Conservation (phyloP, 352 stramenopile genomes). For the Pythium periplocum region DNA sequence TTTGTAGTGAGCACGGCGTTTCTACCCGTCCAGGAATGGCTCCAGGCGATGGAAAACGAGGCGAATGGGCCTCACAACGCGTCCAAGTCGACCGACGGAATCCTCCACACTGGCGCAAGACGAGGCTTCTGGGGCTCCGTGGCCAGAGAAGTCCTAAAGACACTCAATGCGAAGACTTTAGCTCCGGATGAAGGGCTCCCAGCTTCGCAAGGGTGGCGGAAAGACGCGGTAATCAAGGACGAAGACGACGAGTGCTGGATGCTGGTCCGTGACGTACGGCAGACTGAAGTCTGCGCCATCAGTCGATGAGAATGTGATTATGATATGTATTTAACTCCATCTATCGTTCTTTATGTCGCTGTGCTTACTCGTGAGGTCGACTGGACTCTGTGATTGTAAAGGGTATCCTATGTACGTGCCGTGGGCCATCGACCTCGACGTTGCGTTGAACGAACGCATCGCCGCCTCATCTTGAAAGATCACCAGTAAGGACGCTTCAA, state of each 20-base stretch:
- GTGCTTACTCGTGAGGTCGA: background rate
- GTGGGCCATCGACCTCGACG: too few species aligned
- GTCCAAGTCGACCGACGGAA: background rate
- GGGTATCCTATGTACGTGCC: too few species aligned
- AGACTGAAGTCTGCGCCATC: conserved; percentile 46
- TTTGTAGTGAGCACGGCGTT: conserved; percentile 17
- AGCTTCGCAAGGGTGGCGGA: conserved; percentile 1
- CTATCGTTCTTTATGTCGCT: background rate
- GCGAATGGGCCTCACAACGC: background rate
- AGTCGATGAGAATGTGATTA: conserved; percentile 21
- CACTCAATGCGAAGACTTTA: background rate
- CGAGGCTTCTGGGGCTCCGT: background rate
- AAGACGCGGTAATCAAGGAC: conserved; percentile 5
- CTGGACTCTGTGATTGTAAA: too few species aligned
- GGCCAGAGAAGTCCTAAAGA: background rate
- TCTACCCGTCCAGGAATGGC: conserved; percentile 12
- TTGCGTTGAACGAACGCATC: too few species aligned
- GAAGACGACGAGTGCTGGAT: conserved; percentile 34
- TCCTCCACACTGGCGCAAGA: background rate
- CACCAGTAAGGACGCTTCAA: too few species aligned
- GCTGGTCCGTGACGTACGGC: conserved; percentile 33
- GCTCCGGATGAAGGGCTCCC: background rate
- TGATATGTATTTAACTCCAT: background rate
- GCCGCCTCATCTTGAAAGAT: background rate
- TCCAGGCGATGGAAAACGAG: conserved; percentile 2